A percentile compares a stretch with the other conserved stretches of the same genome.
These are phyloP conservation scores for Verticillium nubilum DNA, from an alignment of 2,329 filamentous ascomycete genomes.

Conservation along the genomic window DNA sequence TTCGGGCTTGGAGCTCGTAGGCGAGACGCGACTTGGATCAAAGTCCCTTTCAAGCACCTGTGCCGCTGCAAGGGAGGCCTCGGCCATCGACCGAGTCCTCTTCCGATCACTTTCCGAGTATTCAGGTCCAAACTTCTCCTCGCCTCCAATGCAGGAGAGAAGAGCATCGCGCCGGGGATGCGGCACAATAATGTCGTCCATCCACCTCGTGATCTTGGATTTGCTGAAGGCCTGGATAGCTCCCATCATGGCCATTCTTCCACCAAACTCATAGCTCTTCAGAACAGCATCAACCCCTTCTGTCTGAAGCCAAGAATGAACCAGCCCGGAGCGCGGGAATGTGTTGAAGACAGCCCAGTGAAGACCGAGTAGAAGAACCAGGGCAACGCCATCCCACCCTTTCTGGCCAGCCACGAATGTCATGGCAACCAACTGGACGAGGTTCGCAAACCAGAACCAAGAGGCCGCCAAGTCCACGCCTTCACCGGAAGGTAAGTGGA, in stretches of 20 bases:
- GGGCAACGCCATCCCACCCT: constrained; percentile 78
- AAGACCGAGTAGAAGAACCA: constrained; percentile 88
- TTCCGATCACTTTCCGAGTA: not conserved
- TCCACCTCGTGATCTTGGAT: not conserved
- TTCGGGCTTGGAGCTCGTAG: not conserved
- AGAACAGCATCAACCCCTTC: not conserved
- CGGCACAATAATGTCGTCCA: not conserved
- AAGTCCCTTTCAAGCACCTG: not conserved
- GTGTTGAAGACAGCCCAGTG: constrained; percentile 23
- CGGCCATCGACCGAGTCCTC: not conserved
- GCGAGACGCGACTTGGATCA: not conserved
- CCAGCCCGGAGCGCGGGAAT: not conserved
- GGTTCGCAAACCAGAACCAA: constrained; percentile 16
- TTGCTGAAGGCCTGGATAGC: not conserved
- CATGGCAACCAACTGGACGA: constrained; percentile 17
- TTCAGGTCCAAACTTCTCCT: not conserved
- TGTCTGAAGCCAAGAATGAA: not conserved
- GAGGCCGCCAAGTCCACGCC: constrained; percentile 1
- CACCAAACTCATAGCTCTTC: not conserved
- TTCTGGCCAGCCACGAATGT: constrained; percentile 54
- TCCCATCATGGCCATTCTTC: not conserved
- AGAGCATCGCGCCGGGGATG: not conserved
- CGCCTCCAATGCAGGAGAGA: not conserved
- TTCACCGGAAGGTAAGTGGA: constrained; percentile 7
- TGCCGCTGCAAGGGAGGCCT: not conserved